Evolutionary conservation across 1,139 yeast species (phyloP).

Genomic region (Arxiozyma heterogenica): DNA sequence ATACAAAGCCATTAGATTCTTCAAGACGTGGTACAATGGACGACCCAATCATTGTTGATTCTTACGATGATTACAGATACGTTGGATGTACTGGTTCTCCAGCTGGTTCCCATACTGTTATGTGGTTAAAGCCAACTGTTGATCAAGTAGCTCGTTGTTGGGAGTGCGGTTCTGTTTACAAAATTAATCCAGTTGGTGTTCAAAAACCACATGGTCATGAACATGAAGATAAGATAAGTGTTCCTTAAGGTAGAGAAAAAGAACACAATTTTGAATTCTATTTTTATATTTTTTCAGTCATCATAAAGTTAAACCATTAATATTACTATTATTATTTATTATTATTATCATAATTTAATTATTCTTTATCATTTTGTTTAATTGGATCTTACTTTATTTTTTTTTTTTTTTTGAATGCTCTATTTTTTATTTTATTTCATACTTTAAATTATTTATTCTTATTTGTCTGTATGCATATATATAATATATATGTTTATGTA

Average conservation of each 20-base stretch:
- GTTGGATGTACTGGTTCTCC: conserved; percentile 97
- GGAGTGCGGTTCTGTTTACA: conserved; percentile 97
- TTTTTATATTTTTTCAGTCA: not conserved
- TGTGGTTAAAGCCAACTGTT: conserved; percentile 89
- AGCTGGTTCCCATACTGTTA: conserved; percentile 80
- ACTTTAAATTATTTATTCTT: not conserved
- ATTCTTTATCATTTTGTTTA: too few species aligned
- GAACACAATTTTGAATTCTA: not conserved
- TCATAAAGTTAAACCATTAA: not conserved
- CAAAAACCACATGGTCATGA: not conserved
- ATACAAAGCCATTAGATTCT: conserved; percentile 77
- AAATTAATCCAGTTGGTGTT: conserved; percentile 81
- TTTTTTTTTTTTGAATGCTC: too few species aligned
- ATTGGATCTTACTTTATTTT: not conserved
- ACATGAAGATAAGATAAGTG: not conserved
- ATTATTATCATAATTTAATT: too few species aligned
- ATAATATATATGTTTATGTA: too few species aligned
- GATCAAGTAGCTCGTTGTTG: conserved; percentile 90
- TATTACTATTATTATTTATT: too few species aligned
- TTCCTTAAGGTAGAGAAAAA: not conserved
- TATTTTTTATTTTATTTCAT: too few species aligned
- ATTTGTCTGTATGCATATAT: not conserved
- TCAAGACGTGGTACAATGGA: conserved; percentile 82
- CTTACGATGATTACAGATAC: conserved; percentile 87
- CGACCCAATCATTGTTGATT: conserved; percentile 83